Evolutionary conservation across 371 early-diverging fungal genomes (phyloP), one percentile per base, ranked within the genome.

Genomic region (Neoconidiobolus thromboides): DNA sequence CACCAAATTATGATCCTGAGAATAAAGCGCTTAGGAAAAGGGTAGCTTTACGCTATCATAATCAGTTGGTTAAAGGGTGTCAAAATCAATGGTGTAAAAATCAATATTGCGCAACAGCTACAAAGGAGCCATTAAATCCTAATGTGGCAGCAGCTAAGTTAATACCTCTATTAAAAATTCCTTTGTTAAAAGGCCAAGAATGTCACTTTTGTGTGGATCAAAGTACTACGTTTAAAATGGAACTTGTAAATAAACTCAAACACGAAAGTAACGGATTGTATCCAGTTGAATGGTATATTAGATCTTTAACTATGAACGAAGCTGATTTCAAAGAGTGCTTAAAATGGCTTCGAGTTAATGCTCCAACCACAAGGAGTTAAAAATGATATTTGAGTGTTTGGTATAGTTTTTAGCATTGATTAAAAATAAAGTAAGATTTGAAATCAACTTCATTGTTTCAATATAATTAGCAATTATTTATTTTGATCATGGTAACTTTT

Each of bases 31-130:
- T 89, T 36, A 69, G 82, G 1, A 82, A 81, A 60, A 77, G 86
- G 46, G 68, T 91, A 14, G 78, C 86, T 6, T 72, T 77, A 2
- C 71, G 71, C 47, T 74, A 87, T 61, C 88, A 89, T 68, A 47
- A 74, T 2, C 93, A 93, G 63, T 60, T 91, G 53, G 85, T 85
- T n/a, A 58, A 61, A 0, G 93, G 93, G 0, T 93, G 91, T 64
- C 82, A 78, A 4, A 73, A 76, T 61, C 44, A 36, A 10, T 73
- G 73, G 72, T 92, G 91, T 63, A 64, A 65, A 48, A 92, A 90
- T 62, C 60, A 73, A 73, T 72, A 78, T 63, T 90, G 89, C 67
- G 81, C 82, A 0, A 82, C 86, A 5, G 63, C 63, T 50, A 71
- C 70, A 36, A 65, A 68, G n/a, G 61, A 63, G 3, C 64, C 75